Evolutionary conservation across 495 filamentous ascomycete species (phyloP), one percentile per base, ranked within the genome.

Genomic region (Bathelium albidoporum): DNA sequence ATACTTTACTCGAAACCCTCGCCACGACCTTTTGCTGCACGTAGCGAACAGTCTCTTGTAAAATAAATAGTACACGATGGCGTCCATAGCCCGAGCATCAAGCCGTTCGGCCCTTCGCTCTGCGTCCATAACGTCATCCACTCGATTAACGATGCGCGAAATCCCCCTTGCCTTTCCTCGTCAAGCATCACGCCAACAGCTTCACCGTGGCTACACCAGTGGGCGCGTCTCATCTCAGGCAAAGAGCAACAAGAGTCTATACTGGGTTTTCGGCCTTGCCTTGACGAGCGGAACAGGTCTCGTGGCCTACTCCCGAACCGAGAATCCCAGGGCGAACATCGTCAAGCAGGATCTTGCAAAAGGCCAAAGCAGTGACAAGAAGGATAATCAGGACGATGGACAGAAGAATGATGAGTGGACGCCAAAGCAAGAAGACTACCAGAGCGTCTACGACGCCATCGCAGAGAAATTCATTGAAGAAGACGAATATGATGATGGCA

Each of bases 401-500:
- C 63, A 66, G 58, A 65, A 43, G 29, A 44, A 44, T 7, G 85
- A 82, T 65, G 68, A 81, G 43, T 89, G 95, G 76, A 81, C 77
- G 26, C 90, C 92, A 67, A 88, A 82, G 66, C 82, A 88, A 77
- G 85, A 85, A 62, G 91, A 98, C 75, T 98, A 96, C 80, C 91
- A 97, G 82, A 87, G 89, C 78, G 91, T 97, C 65, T 98, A 98
- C 78, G 85, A 96, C 70, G 87, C 86, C 72, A 85, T 98, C 70
- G 91, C 94, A 41, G 75, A 79, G 69, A 77, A 79, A 34, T 78
- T 98, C 53, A 86, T 91, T 75, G 88, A 95, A 77, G 84, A 94
- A 70, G 90, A 94, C 66, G 90, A 96, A 64, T 97, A 97, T 71
- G 94, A 97, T 73, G 93, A 98, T 76, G 94, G 94, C 68, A 91